Conservation (phyloP, 129 eudicot genomes). For the Mikania micrantha region DNA sequence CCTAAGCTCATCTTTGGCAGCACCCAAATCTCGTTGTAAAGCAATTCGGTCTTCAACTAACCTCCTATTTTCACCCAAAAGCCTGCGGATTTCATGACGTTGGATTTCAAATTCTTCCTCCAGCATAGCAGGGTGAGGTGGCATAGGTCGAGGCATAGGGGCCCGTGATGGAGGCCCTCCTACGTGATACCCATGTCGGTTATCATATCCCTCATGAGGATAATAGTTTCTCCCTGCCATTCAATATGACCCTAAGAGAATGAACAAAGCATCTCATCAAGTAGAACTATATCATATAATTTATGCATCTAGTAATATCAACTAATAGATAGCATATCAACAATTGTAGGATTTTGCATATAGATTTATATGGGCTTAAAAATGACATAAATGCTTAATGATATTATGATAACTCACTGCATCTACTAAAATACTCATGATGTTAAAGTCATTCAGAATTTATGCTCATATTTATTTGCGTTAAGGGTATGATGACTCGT, state of each 20-base stretch:
- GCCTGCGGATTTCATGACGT: conserved; percentile 72
- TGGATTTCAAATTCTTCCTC: conserved; percentile 90
- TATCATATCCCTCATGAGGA: conserved; percentile 60
- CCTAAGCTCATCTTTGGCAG: conserved; percentile 69
- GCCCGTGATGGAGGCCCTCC: conserved; percentile 52
- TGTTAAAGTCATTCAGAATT: neutral
- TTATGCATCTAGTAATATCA: conserved; percentile 1
- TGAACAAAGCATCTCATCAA: neutral
- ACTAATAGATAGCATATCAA: neutral
- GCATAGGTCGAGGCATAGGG: conserved; percentile 46
- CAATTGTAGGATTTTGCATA: no score
- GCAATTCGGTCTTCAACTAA: conserved; percentile 67
- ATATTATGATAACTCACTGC: neutral
- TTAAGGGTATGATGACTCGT: neutral
- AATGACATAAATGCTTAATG: neutral
- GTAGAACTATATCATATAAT: neutral
- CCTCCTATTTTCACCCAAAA: conserved; percentile 73
- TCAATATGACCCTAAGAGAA: conserved; percentile 15
- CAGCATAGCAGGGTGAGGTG: conserved; percentile 76
- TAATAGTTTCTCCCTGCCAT: conserved; percentile 82
- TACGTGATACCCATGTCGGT: conserved; percentile 50
- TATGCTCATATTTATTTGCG: neutral
- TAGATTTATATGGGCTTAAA: neutral
- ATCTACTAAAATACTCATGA: conserved; percentile 4
- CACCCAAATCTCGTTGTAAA: conserved; percentile 64